Evolutionary conservation across 805 yeast genomes (phyloP), one percentile per base, ranked within the genome.

Genomic region (Priceomyces melissophilus): DNA sequence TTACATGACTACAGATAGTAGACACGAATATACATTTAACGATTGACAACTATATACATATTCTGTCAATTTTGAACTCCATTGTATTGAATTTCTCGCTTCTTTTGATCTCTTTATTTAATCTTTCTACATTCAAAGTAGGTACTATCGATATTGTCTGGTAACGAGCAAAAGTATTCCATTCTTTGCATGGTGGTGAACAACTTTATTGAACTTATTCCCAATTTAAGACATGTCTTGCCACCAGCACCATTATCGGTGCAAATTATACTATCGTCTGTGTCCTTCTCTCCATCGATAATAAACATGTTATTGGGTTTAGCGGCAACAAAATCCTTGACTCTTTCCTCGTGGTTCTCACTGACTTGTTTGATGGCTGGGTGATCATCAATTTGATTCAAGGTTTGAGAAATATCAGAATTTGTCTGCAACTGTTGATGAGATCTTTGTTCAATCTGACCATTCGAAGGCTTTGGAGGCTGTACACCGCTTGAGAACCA

Each of bases 101-200:
- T 12, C 15, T 29, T 9, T 37, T 25, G 25, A 15, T 17, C 16
- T 16, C 14, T 32, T 32, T 26, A 32, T 26, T 32, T 32, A 23
- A 63, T 72, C 46, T 69, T 71, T 45, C 78, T 59, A 58, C 79
- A 75, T 48, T 75, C 79, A 48, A 75, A 74, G 46, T 75, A 73
- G 1, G 78, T 74, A 28, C 76, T 75, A 41, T 64, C 65, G 17
- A 74, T 60, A 30, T 73, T 73, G 32, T 71, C 67, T 4, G 79
- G 76, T 30, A 74, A 61, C 1, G 77, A 71, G 48, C 79, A 75
- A 48, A 73, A 74, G 52, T 71, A 75, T 32, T 71, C 75, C 53
- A 69, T 58, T 15, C 60, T 62, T 43, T 75, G 79, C 79, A 75
- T 74, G 16, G 64, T 66, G 43, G 65, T 71, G 60, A 75, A 75